Conservation (phyloP, 768 basidiomycete genomes). For the Kwoniella pini region DNA sequence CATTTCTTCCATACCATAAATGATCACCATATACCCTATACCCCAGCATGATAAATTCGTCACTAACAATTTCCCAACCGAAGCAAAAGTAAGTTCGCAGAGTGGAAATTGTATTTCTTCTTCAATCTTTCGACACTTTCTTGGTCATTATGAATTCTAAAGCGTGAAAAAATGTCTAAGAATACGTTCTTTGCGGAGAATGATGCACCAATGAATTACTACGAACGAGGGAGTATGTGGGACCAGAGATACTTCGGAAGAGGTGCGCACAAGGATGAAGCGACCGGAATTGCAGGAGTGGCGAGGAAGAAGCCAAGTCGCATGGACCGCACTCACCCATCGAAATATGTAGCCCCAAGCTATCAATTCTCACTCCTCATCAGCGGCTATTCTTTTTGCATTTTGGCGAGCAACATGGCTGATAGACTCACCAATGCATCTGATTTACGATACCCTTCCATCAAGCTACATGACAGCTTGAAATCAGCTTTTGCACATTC, state of each 20-base stretch:
- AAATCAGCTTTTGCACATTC: neutral
- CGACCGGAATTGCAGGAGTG: too few relatives aligned
- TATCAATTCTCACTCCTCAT: too few relatives aligned
- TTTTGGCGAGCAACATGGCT: neutral
- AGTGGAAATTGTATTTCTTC: slow-evolving; percentile 46
- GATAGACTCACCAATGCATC: slow-evolving; percentile 39
- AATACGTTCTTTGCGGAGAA: neutral
- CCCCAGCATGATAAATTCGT: too few relatives aligned
- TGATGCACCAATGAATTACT: too few relatives aligned
- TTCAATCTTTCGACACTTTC: slow-evolving; percentile 44
- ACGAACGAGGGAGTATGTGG: too few relatives aligned
- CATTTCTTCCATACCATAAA: too few relatives aligned
- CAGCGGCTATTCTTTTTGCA: too few relatives aligned
- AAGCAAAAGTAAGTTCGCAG: slow-evolving; percentile 42
- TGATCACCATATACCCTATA: too few relatives aligned
- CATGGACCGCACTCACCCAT: slow-evolving; percentile 40
- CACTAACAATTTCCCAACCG: slow-evolving; percentile 40
- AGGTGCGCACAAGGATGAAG: neutral
- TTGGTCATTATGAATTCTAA: slow-evolving; percentile 46
- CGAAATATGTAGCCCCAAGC: slow-evolving; percentile 43
- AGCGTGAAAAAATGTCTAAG: neutral
- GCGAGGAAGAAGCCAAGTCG: too few relatives aligned
- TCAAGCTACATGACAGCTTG: slow-evolving; percentile 25
- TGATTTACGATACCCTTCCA: slow-evolving; percentile 54
- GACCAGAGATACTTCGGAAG: too few relatives aligned